phyloP scores from a whole-genome alignment of 1,284 basidiomycete species.

The Butyriboletus appendiculatus region DNA sequence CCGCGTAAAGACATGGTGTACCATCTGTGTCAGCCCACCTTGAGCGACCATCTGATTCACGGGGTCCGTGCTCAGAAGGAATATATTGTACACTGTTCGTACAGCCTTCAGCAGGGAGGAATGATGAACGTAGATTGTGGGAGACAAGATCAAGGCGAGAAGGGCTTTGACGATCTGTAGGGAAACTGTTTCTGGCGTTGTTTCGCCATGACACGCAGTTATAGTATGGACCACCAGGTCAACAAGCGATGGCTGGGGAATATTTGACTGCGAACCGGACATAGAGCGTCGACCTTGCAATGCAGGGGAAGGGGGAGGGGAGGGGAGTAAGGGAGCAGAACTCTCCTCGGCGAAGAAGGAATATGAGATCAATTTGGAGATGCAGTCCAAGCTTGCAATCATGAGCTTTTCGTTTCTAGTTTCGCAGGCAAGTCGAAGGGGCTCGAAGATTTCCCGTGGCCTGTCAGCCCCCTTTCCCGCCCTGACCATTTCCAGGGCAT shows the following conservation, averaged over 20 bases:
- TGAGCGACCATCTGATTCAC: slow-evolving; percentile 97
- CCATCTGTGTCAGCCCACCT: slow-evolving; percentile 95
- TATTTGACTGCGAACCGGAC: slow-evolving; percentile 50
- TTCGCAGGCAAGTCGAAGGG: slow-evolving; percentile 91
- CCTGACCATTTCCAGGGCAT: slow-evolving; percentile 83
- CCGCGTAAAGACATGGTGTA: slow-evolving; percentile 91
- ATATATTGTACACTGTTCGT: slow-evolving; percentile 96
- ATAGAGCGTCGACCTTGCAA: slow-evolving; percentile 45
- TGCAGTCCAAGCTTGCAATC: slow-evolving; percentile 94
- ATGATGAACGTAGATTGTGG: slow-evolving; percentile 88
- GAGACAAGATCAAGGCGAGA: slow-evolving; percentile 84
- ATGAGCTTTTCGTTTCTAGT: slow-evolving; percentile 89
- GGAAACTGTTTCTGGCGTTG: slow-evolving; percentile 86
- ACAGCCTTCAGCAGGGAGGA: slow-evolving; percentile 93
- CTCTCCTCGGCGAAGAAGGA: slow-evolving; percentile 84
- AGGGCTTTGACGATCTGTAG: slow-evolving; percentile 95
- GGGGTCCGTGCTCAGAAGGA: slow-evolving; percentile 84
- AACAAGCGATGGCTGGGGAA: slow-evolving; percentile 71
- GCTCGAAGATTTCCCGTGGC: slow-evolving; percentile 89
- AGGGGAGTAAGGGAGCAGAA: slow-evolving; percentile 39
- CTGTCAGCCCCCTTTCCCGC: slow-evolving; percentile 66
- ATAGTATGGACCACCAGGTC: slow-evolving; percentile 94
- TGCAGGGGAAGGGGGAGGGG: slow-evolving; percentile 72
- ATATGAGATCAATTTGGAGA: slow-evolving; percentile 94
- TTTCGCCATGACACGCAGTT: slow-evolving; percentile 88